These are phyloP conservation scores for Porpolomopsis calyptriformis DNA, from an alignment of 768 basidiomycete genomes.

Conservation along the genomic window DNA sequence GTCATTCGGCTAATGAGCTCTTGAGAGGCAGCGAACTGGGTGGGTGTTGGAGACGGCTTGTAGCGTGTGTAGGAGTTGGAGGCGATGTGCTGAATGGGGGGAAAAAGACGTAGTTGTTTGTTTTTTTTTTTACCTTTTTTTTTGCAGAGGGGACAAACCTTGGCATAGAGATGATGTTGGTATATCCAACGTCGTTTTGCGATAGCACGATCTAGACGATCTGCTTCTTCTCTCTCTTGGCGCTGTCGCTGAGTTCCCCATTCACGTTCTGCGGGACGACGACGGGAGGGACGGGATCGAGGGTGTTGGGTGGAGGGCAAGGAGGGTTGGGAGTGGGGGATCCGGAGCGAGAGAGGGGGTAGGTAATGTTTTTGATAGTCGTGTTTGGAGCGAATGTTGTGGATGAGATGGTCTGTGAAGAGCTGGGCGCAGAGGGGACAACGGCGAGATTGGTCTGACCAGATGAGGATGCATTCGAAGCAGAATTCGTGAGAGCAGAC, in stretches of 20 bases:
- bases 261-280: constrained; percentile 33
- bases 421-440: constrained; percentile 67
- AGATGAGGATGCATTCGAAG: constrained; percentile 80
- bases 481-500: constrained; percentile 89
- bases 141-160: constrained; percentile 54
- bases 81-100: constrained; percentile 63
- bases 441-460: constrained; percentile 74
- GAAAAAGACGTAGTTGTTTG: constrained; percentile 4
- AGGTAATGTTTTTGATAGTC: constrained; percentile 80
- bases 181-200: constrained; percentile 72
- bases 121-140: too few relatives aligned
- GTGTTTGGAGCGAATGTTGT: constrained; percentile 63
- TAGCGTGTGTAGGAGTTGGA: constrained; percentile 80
- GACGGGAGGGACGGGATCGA: constrained; percentile 24
- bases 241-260: constrained; percentile 49
- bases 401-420: constrained; percentile 68
- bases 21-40: constrained; percentile 69
- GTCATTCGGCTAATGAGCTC: constrained; percentile 70
- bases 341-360: constrained; percentile 48
- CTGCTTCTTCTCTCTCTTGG: constrained; percentile 44
- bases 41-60: constrained; percentile 80
- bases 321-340: constrained; percentile 25
- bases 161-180: constrained; percentile 68
- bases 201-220: constrained; percentile 69
- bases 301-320: constrained; percentile 9